These are phyloP conservation scores for Parastagonospora nodorum DNA, from an alignment of 2,329 filamentous ascomycete species.

Conservation along the genomic window DNA sequence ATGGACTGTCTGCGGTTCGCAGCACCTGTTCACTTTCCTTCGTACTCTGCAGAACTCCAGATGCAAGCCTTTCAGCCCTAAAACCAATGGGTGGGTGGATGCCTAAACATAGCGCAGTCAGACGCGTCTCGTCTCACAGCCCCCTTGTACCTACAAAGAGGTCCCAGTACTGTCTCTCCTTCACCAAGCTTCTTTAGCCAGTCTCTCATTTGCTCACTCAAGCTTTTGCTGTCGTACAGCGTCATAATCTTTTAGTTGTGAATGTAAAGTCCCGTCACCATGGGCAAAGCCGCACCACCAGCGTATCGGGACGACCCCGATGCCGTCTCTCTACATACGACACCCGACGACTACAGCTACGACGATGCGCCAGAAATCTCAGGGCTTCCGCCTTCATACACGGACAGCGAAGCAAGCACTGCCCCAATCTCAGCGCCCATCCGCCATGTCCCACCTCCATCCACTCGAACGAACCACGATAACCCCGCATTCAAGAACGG, in stretches of 20 bases:
- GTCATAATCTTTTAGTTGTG: neutral
- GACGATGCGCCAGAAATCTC: slow-evolving; percentile 42
- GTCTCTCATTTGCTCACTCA: neutral
- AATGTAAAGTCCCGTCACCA: slow-evolving; percentile 12
- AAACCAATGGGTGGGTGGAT: slow-evolving; percentile 22
- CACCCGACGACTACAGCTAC: slow-evolving; percentile 45
- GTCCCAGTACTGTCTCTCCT: slow-evolving; percentile 5
- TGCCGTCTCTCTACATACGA: slow-evolving; percentile 47
- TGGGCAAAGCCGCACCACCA: slow-evolving; percentile 36
- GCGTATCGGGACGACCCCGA: slow-evolving; percentile 46
- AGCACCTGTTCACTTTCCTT: too few relatives aligned
- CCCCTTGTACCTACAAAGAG: slow-evolving; percentile 15
- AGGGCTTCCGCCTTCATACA: slow-evolving; percentile 43
- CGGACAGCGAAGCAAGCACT: slow-evolving; percentile 34
- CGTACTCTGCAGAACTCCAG: neutral
- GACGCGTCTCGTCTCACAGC: slow-evolving; percentile 28
- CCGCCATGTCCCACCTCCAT: slow-evolving; percentile 34
- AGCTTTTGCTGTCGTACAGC: neutral
- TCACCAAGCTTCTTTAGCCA: neutral
- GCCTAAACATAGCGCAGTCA: slow-evolving; percentile 29
- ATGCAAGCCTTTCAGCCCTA: slow-evolving; percentile 9
- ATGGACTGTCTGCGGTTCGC: too few relatives aligned
- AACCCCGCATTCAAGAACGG: slow-evolving; percentile 27
- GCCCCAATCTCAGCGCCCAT: slow-evolving; percentile 16
- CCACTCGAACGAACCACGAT: slow-evolving; percentile 35